phyloP scores from a whole-genome alignment of 139 green algal genomes.

The Marvania coccoides region DNA sequence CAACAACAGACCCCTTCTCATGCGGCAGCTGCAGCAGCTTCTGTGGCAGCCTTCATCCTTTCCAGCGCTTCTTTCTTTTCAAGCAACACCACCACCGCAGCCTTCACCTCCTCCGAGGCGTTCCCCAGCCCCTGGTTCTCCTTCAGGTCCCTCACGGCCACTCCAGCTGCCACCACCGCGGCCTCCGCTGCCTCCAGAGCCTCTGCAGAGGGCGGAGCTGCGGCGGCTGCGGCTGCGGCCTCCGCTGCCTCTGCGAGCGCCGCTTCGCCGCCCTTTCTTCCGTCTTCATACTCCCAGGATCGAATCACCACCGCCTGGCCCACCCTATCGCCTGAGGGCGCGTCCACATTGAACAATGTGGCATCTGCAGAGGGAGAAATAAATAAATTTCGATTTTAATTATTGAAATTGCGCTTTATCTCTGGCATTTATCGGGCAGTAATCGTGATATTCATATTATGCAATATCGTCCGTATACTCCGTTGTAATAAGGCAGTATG shows the following conservation, averaged over 20 bases:
- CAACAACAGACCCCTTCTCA: no score
- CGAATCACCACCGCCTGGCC: slow-evolving; percentile 16
- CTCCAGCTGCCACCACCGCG: background rate
- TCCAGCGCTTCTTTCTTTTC: background rate
- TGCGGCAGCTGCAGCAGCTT: no score
- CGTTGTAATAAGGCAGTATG: no score
- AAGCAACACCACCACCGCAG: slow-evolving; percentile 4
- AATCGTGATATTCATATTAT: no score
- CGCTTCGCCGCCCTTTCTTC: slow-evolving; percentile 5
- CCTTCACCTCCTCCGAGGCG: background rate
- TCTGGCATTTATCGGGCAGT: no score
- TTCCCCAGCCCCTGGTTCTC: slow-evolving; percentile 12
- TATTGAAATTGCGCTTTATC: background rate
- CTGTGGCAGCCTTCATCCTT: background rate
- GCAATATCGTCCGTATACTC: no score
- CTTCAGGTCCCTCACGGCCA: slow-evolving; percentile 1
- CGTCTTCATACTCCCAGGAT: slow-evolving; percentile 25
- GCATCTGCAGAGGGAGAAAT: background rate
- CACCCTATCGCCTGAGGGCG: slow-evolving; percentile 3
- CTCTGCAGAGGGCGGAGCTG: background rate
- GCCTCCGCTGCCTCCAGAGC: background rate
- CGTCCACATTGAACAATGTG: slow-evolving; percentile 18
- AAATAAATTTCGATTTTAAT: no score
- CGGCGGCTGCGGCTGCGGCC: background rate
- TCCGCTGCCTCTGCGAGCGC: background rate